These are phyloP conservation scores for Orychophragmus violaceus DNA, from an alignment of 345 rosid genomes.

Conservation along the genomic window DNA sequence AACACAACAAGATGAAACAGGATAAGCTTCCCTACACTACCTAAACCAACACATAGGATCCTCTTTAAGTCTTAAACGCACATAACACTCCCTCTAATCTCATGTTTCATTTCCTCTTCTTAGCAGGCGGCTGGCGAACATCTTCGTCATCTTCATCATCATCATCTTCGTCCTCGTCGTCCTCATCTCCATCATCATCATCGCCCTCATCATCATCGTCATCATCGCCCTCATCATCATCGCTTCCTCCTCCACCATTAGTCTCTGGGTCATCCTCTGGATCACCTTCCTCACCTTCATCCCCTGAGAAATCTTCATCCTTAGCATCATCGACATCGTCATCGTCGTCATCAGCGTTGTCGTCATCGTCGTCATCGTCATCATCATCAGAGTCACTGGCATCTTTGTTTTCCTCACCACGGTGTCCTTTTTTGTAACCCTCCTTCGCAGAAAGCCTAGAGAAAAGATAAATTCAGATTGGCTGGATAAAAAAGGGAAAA, in stretches of 20 bases:
- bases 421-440: constrained; percentile 30
- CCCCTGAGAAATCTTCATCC: constrained; percentile 55
- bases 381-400: constrained; percentile 48
- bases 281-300: constrained; percentile 48
- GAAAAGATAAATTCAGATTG: background rate
- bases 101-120: constrained; percentile 55
- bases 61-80: constrained; percentile 6
- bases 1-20: background rate
- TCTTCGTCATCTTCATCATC: constrained; percentile 35
- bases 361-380: constrained; percentile 28
- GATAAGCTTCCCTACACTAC: constrained; percentile 3
- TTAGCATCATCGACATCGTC: constrained; percentile 40
- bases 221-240: constrained; percentile 42
- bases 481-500: background rate
- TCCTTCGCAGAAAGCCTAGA: constrained; percentile 42
- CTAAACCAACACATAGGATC: constrained; percentile 9
- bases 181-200: constrained; percentile 30
- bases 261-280: constrained; percentile 56
- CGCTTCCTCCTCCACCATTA: constrained; percentile 49
- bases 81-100: background rate
- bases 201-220: constrained; percentile 35
- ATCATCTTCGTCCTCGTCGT: constrained; percentile 47
- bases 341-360: constrained; percentile 24
- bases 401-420: constrained; percentile 48
- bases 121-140: constrained; percentile 52